These are phyloP conservation scores for Fragaria nilgerrensis DNA, from an alignment of 306 rosid genomes.

Conservation along the genomic window DNA sequence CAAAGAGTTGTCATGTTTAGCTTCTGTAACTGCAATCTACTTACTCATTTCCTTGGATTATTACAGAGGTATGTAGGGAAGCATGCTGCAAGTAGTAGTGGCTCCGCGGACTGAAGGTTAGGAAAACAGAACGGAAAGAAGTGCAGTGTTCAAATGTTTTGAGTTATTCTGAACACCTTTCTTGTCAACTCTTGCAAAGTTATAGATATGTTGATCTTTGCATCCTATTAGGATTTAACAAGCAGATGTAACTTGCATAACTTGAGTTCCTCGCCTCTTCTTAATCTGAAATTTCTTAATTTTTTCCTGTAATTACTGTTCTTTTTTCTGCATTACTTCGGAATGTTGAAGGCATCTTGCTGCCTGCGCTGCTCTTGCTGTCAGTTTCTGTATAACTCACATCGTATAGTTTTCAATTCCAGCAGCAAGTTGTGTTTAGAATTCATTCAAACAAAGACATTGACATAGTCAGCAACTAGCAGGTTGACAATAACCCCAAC, in stretches of 20 bases:
- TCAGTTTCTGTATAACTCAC: background rate
- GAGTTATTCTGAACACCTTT: slow-evolving; percentile 24
- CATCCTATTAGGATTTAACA: slow-evolving; percentile 11
- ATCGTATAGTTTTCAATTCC: background rate
- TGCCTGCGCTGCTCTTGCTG: background rate
- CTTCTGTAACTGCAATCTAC: background rate
- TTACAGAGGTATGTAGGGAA: slow-evolving; percentile 54
- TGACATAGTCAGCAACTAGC: background rate
- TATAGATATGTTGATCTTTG: slow-evolving; percentile 11
- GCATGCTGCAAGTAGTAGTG: slow-evolving; percentile 38
- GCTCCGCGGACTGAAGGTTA: slow-evolving; percentile 39
- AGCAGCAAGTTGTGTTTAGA: background rate
- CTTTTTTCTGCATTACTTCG: slow-evolving; percentile 3
- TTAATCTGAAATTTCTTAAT: background rate
- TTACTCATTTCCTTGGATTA: slow-evolving; percentile 18
- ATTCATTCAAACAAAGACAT: background rate
- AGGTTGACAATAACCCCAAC: background rate
- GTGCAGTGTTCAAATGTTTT: slow-evolving; percentile 20
- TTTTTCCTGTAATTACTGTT: slow-evolving; percentile 14
- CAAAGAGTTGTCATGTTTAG: background rate
- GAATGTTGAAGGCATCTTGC: background rate
- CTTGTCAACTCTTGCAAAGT: slow-evolving; percentile 14
- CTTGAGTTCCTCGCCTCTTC: slow-evolving; percentile 6
- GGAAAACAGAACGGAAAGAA: slow-evolving; percentile 23
- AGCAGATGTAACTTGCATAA: slow-evolving; percentile 19